phyloP scores from a whole-genome alignment of 225 moss, liverwort and hornwort species.

The Bryum argenteum region DNA sequence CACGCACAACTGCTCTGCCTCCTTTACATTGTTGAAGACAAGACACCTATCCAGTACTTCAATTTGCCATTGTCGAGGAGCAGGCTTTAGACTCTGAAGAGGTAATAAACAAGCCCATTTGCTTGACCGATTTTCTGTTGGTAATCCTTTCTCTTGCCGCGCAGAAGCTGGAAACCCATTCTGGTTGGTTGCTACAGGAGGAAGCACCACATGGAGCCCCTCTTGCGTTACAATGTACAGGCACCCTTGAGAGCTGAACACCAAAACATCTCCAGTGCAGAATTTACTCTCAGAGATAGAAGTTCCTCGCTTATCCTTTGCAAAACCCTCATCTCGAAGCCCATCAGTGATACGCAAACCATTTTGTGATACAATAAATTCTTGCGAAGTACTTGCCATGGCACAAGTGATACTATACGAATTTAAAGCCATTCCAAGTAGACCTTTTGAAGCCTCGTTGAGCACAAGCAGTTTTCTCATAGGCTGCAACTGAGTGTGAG shows the following conservation, averaged over 20 bases:
- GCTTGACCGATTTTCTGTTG: slow-evolving; percentile 32
- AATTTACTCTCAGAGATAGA: slow-evolving; percentile 26
- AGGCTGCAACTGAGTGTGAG: slow-evolving; percentile 43
- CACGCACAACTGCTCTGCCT: slow-evolving; percentile 77
- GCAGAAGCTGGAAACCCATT: slow-evolving; percentile 37
- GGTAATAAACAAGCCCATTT: slow-evolving; percentile 54
- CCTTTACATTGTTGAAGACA: slow-evolving; percentile 78
- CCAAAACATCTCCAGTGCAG: slow-evolving; percentile 29
- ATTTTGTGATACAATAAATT: slow-evolving; percentile 37
- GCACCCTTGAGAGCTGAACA: slow-evolving; percentile 75
- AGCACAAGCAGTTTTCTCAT: slow-evolving; percentile 71
- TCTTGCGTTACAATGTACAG: slow-evolving; percentile 73
- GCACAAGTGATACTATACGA: slow-evolving; percentile 68
- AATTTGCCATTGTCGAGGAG: slow-evolving; percentile 69
- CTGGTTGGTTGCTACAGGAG: slow-evolving; percentile 63
- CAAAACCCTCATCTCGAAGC: slow-evolving; percentile 37
- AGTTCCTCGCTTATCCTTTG: slow-evolving; percentile 26
- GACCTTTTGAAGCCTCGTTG: slow-evolving; percentile 30
- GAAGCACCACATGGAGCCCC: slow-evolving; percentile 89
- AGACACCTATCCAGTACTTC: slow-evolving; percentile 91
- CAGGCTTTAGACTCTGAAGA: slow-evolving; percentile 39
- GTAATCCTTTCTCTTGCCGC: slow-evolving; percentile 29
- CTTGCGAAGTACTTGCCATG: slow-evolving; percentile 27
- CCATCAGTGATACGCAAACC: slow-evolving; percentile 37
- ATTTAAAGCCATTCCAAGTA: slow-evolving; percentile 72